Evolutionary conservation across 2,329 filamentous ascomycete species (phyloP).

Genomic region (Scedosporium aurantiacum): DNA sequence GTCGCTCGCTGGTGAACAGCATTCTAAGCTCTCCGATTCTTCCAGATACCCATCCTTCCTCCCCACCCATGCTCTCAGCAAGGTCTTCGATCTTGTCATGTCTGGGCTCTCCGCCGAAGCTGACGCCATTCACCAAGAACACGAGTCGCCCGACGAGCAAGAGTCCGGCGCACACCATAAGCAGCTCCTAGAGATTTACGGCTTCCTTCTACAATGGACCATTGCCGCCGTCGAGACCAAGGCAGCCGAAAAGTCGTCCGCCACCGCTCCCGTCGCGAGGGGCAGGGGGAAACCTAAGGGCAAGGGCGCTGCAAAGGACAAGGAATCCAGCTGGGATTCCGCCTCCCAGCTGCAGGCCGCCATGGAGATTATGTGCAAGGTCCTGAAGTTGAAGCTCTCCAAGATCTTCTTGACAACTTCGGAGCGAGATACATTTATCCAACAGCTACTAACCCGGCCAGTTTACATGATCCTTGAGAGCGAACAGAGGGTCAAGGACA

Average conservation of each 20-base stretch:
- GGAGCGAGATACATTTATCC: conserved; percentile 89
- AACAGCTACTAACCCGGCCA: conserved; percentile 70
- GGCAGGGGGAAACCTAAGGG: conserved; percentile 70
- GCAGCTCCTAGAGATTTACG: conserved; percentile 83
- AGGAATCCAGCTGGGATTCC: conserved; percentile 80
- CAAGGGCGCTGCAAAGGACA: conserved; percentile 44
- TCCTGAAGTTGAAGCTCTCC: conserved; percentile 80
- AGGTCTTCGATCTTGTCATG: conserved; percentile 81
- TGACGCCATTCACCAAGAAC: conserved; percentile 72
- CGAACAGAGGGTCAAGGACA: conserved; percentile 83
- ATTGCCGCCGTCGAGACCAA: conserved; percentile 91
- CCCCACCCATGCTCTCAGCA: conserved; percentile 74
- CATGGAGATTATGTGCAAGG: conserved; percentile 90
- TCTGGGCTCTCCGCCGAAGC: conserved; percentile 79
- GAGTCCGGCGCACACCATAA: conserved; percentile 81
- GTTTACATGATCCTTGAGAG: conserved; percentile 92
- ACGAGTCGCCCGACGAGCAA: conserved; percentile 80
- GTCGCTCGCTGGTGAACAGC: conserved; percentile 1
- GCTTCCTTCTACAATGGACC: conserved; percentile 89
- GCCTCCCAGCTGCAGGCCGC: conserved; percentile 77
- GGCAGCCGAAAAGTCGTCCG: conserved; percentile 74
- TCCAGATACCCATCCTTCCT: conserved; percentile 74
- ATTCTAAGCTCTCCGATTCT: conserved; percentile 48
- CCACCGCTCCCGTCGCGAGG: conserved; percentile 54
- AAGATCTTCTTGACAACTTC: conserved; percentile 95